Conservation (phyloP, 2,329 filamentous ascomycete species). For the Pyrenophora graminea region DNA sequence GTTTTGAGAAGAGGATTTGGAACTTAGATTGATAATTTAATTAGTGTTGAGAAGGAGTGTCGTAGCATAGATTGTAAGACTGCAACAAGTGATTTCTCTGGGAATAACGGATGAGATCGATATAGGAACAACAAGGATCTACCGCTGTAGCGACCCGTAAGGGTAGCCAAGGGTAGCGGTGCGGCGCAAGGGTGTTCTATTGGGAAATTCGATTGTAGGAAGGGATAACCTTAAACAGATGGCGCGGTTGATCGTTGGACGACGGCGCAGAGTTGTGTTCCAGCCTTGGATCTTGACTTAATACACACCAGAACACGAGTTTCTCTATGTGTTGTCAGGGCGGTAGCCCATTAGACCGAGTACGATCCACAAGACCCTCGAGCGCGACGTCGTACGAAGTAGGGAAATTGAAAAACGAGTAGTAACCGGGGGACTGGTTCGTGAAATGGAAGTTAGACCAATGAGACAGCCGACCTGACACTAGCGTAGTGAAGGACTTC, state of each 20-base stretch:
- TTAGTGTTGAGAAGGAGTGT: no score
- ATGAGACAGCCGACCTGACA: neutral
- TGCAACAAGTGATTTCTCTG: neutral
- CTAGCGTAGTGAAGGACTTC: neutral
- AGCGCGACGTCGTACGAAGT: slow-evolving; percentile 3
- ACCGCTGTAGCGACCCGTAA: neutral
- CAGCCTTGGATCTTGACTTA: neutral
- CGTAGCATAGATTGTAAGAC: neutral
- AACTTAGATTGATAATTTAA: no score
- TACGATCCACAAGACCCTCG: slow-evolving; percentile 5
- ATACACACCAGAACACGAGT: neutral
- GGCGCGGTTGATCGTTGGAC: neutral
- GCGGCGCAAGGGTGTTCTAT: neutral
- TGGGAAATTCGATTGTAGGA: neutral
- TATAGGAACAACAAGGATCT: neutral
- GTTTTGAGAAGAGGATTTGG: neutral
- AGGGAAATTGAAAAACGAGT: neutral
- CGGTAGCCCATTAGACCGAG: neutral
- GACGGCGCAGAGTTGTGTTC: neutral
- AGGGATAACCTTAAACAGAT: neutral
- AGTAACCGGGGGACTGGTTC: neutral
- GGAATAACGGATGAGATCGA: neutral
- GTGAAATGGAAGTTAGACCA: neutral
- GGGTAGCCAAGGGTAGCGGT: neutral
- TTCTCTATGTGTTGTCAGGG: neutral